phyloP scores from a whole-genome alignment of 805 yeast species.

The Maudiozyma serrabonitensis region DNA sequence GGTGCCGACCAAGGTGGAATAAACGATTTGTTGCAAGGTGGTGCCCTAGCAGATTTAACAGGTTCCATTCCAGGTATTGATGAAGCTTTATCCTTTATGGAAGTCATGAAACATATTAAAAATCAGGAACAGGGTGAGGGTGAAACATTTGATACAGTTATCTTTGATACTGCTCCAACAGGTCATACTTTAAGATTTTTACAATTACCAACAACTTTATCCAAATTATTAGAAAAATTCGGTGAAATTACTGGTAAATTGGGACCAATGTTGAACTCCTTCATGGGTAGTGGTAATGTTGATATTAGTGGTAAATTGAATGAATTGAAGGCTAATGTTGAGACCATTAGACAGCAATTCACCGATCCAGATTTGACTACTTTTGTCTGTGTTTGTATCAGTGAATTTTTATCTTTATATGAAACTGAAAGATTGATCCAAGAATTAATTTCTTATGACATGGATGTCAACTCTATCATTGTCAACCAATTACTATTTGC shows the following conservation, averaged over 20 bases:
- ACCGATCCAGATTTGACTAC: constrained; percentile 95
- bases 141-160: constrained; percentile 68
- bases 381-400: constrained; percentile 91
- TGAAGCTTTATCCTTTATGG: constrained; percentile 96
- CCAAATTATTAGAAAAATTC: constrained; percentile 77
- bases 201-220: constrained; percentile 88
- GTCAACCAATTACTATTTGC: constrained; percentile 91
- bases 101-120: constrained; percentile 92
- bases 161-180: constrained; percentile 99
- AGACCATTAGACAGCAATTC: constrained; percentile 88
- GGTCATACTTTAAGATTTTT: constrained; percentile 95
- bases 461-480: constrained; percentile 94
- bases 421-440: constrained; percentile 98
- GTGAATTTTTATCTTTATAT: constrained; percentile 90
- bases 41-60: constrained; percentile 65
- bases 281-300: constrained; percentile 59
- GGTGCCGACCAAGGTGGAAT: constrained; percentile 31
- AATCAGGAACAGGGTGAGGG: constrained; percentile 42
- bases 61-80: constrained; percentile 97
- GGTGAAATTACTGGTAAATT: constrained; percentile 76
- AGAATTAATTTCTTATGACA: constrained; percentile 85
- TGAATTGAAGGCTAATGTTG: constrained; percentile 34
- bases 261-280: constrained; percentile 79
- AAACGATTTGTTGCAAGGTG: constrained; percentile 27
- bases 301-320: constrained; percentile 60